These are phyloP conservation scores for Jaltomata sinuosa DNA, from an alignment of 257 asterid genomes.

Conservation along the genomic window DNA sequence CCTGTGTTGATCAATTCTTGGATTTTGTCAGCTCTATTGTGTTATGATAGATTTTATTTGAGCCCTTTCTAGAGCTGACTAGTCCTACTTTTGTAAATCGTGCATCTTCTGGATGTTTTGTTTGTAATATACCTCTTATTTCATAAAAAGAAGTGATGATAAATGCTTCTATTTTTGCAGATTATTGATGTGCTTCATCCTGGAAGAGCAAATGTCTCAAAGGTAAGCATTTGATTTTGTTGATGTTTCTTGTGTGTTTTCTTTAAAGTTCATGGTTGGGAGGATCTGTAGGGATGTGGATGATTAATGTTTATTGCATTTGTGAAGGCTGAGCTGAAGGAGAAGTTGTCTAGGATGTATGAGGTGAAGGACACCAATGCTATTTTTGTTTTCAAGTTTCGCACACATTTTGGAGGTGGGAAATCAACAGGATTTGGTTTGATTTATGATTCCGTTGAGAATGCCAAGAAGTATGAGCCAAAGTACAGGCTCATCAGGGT, in stretches of 20 bases:
- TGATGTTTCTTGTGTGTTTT: background rate
- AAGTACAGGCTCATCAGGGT: slow-evolving; percentile 18
- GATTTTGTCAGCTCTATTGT: too few relatives aligned
- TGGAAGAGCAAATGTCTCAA: slow-evolving; percentile 15
- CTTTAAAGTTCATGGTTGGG: background rate
- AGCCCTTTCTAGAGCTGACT: too few relatives aligned
- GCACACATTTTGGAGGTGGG: slow-evolving; percentile 14
- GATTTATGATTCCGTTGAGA: slow-evolving; percentile 13
- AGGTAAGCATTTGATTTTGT: slow-evolving; percentile 1
- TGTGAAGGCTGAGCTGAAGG: slow-evolving; percentile 11
- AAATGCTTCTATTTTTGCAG: background rate
- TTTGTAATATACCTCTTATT: too few relatives aligned
- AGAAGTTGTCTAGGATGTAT: slow-evolving; percentile 10
- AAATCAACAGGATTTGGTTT: slow-evolving; percentile 18
- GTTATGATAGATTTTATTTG: too few relatives aligned
- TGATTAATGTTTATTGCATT: background rate
- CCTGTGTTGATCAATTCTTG: too few relatives aligned
- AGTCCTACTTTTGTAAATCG: too few relatives aligned
- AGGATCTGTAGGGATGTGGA: background rate
- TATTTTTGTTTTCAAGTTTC: slow-evolving; percentile 14
- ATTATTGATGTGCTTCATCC: slow-evolving; percentile 16
- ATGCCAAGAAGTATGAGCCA: slow-evolving; percentile 16
- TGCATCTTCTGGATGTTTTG: too few relatives aligned
- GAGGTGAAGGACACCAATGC: slow-evolving; percentile 12
- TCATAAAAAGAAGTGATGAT: background rate